These are phyloP conservation scores for Gossypium australe DNA, from an alignment of 345 rosid genomes.

Conservation along the genomic window DNA sequence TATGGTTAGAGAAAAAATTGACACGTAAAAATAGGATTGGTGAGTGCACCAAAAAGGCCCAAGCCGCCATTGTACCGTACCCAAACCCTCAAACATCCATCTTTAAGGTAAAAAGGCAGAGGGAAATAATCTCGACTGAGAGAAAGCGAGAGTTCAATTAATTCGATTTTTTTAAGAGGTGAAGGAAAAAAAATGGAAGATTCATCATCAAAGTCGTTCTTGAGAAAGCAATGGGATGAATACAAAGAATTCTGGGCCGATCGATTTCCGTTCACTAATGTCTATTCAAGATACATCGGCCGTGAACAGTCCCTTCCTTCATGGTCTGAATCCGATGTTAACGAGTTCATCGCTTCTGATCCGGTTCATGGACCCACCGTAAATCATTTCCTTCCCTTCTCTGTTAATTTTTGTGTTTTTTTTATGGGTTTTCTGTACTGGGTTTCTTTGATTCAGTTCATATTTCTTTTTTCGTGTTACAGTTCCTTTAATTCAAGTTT, in stretches of 20 bases:
- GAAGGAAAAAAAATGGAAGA: conserved; percentile 33
- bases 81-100: neutral
- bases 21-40: neutral
- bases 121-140: neutral
- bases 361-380: conserved; percentile 77
- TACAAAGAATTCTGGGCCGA: conserved; percentile 67
- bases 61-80: neutral
- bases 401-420: neutral
- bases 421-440: neutral
- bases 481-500: too few species aligned
- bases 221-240: conserved; percentile 45
- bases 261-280: conserved; percentile 47
- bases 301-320: conserved; percentile 60
- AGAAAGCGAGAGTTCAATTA: neutral
- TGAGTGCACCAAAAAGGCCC: neutral
- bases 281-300: conserved; percentile 51
- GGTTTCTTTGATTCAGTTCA: neutral
- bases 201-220: conserved; percentile 24
- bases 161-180: neutral
- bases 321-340: conserved; percentile 81
- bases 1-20: neutral
- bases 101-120: neutral
- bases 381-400: conserved; percentile 19
- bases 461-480: neutral
- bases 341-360: conserved; percentile 82